These are phyloP conservation scores for Sonneratia alba DNA, from an alignment of 345 rosid genomes.

Conservation along the genomic window DNA sequence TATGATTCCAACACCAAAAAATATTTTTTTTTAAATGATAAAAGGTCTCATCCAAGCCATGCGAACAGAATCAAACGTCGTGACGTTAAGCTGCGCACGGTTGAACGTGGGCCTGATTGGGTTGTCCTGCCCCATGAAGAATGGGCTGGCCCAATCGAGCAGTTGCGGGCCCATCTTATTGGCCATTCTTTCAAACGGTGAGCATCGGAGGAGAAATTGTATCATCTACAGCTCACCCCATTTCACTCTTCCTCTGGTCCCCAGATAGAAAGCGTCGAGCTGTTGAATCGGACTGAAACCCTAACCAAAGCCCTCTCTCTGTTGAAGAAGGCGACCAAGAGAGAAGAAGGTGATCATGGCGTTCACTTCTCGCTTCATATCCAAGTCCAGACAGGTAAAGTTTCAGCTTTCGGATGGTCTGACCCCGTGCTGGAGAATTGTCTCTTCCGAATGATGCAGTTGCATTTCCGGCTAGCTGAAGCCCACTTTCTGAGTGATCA, in stretches of 20 bases:
- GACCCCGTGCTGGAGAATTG: neutral
- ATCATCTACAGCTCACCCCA: neutral
- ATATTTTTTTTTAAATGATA: too few species aligned
- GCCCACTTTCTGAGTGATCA: neutral
- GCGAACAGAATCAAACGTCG: too few species aligned
- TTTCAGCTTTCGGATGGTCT: neutral
- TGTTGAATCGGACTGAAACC: conserved; percentile 3
- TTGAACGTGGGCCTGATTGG: too few species aligned
- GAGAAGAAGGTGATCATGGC: conserved; percentile 40
- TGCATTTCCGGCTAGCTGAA: neutral
- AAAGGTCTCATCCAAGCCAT: too few species aligned
- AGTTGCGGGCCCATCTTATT: too few species aligned
- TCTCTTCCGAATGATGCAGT: neutral
- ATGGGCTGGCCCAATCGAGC: too few species aligned
- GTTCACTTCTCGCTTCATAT: conserved; percentile 51
- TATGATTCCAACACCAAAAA: too few species aligned
- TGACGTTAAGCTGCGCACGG: too few species aligned
- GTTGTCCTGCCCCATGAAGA: too few species aligned
- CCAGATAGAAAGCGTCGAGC: neutral
- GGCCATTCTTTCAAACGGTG: too few species aligned
- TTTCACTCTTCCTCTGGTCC: neutral
- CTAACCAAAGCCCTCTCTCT: conserved; percentile 2
- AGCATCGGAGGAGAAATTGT: too few species aligned
- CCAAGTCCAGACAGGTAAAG: conserved; percentile 76
- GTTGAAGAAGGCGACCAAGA: neutral